phyloP scores from a whole-genome alignment of 495 filamentous ascomycete genomes.

The Aspergillus biplanus region DNA sequence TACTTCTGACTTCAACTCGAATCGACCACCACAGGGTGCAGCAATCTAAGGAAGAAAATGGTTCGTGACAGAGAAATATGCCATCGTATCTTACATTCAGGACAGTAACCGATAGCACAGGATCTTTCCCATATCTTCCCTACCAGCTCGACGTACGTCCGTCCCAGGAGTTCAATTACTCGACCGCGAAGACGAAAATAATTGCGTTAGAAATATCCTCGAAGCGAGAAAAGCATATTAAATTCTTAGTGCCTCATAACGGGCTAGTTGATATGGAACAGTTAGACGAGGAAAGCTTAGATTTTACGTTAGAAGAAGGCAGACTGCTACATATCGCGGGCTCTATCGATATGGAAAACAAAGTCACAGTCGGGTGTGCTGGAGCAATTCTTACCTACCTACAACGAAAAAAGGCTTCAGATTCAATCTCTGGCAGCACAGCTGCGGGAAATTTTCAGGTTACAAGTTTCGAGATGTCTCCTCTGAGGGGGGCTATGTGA shows the following conservation, averaged over 20 bases:
- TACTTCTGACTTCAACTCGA: constrained; percentile 73
- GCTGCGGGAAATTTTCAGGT: constrained; percentile 59
- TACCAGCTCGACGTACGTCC: constrained; percentile 76
- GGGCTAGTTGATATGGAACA: constrained; percentile 48
- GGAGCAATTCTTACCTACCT: constrained; percentile 83
- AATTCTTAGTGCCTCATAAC: constrained; percentile 62
- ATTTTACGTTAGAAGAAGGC: constrained; percentile 59
- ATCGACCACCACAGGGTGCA: constrained; percentile 41
- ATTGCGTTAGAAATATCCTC: constrained; percentile 52
- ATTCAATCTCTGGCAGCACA: constrained; percentile 59
- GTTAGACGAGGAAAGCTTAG: constrained; percentile 49
- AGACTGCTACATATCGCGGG: constrained; percentile 72
- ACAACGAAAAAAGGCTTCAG: constrained; percentile 66
- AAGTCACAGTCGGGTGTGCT: constrained; percentile 75
- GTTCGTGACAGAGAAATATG: constrained; percentile 18
- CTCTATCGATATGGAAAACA: constrained; percentile 79
- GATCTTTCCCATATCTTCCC: constrained; percentile 53
- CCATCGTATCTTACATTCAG: too few relatives aligned
- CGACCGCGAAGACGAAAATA: constrained; percentile 70
- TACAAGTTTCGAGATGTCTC: constrained; percentile 74
- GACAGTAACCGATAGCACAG: constrained; percentile 18
- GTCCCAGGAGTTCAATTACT: constrained; percentile 77
- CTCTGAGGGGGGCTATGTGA: constrained; percentile 74
- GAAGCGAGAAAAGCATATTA: constrained; percentile 38
- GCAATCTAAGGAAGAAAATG: constrained; percentile 33